Percentiles rank a stretch among this genome's conserved stretches.
Evolutionary conservation across 2,329 filamentous ascomycete genomes (phyloP).

Genomic region (Alternaria sp.): DNA sequence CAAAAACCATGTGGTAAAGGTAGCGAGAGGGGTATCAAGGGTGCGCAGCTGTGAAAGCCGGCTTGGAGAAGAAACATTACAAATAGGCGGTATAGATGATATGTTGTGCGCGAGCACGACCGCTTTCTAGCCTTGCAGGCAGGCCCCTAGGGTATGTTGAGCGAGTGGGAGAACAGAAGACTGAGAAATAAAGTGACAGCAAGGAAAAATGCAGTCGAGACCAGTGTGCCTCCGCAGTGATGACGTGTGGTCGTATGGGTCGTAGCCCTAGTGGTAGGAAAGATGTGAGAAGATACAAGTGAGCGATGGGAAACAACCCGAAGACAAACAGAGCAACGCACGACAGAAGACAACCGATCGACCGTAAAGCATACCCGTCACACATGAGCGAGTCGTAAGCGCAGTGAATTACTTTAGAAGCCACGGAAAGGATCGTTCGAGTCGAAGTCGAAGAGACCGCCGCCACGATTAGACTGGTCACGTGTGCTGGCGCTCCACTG

Average conservation of each 20-base stretch:
- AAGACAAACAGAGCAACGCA: slow-evolving; percentile 12
- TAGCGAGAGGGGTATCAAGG: slow-evolving; percentile 25
- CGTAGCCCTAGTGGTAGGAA: slow-evolving; percentile 4
- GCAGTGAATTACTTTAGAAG: slow-evolving; percentile 33
- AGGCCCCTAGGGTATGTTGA: slow-evolving; percentile 13
- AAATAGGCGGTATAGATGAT: slow-evolving; percentile 16
- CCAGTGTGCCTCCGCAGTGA: slow-evolving; percentile 2
- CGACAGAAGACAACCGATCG: slow-evolving; percentile 8
- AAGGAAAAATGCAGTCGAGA: slow-evolving; percentile 6
- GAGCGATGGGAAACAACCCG: neutral
- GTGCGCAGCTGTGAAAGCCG: slow-evolving; percentile 8
- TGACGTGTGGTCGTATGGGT: slow-evolving; percentile 13
- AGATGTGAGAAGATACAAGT: neutral
- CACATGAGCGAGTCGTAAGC: slow-evolving; percentile 17
- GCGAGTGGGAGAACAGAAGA: slow-evolving; percentile 7
- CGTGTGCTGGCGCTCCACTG: slow-evolving; percentile 49
- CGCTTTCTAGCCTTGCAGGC: slow-evolving; percentile 24
- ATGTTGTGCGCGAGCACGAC: slow-evolving; percentile 24
- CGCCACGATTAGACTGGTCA: slow-evolving; percentile 36
- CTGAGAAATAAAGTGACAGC: neutral
- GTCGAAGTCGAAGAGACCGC: slow-evolving; percentile 46
- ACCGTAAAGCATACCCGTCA: slow-evolving; percentile 21
- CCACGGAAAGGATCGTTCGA: slow-evolving; percentile 48
- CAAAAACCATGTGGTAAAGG: slow-evolving; percentile 2
- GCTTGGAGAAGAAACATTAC: slow-evolving; percentile 20